Conservation (phyloP, 148 eudicot genomes). For the Nyssa sinensis region DNA sequence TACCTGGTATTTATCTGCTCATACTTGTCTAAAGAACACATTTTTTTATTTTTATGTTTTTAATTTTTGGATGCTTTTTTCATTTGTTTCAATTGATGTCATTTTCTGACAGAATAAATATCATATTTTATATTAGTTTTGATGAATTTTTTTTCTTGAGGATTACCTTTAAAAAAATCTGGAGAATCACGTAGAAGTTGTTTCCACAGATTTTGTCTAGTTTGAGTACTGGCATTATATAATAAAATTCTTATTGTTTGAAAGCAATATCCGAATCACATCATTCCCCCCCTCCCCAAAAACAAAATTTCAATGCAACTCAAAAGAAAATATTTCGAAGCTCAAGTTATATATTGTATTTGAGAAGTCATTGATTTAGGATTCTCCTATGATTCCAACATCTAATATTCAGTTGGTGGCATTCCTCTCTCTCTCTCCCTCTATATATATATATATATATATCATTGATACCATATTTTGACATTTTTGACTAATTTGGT, state of each 20-base stretch:
- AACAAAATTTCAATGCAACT: not conserved
- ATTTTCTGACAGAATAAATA: not conserved
- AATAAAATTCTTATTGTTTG: not conserved
- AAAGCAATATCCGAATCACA: not conserved
- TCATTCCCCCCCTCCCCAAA: not conserved
- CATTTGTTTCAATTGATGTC: not conserved
- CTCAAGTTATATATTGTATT: not conserved
- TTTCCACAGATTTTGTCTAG: not conserved
- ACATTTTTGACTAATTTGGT: too few species aligned
- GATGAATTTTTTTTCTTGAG: not conserved
- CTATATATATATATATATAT: too few species aligned
- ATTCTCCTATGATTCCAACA: not conserved
- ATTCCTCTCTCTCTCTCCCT: too few species aligned
- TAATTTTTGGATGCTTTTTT: not conserved
- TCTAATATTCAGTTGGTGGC: not conserved
- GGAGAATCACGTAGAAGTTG: not conserved
- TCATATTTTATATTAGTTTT: not conserved
- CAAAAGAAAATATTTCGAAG: not conserved
- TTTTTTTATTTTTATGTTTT: not conserved
- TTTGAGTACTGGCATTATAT: not conserved
- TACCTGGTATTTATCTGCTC: slow-evolving; percentile 51
- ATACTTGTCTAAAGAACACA: not conserved
- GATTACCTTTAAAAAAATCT: too few species aligned
- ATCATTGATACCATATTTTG: too few species aligned
- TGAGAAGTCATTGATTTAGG: not conserved